Evolutionary conservation across 2,329 filamentous ascomycete species (phyloP).

Genomic region (Colletotrichum tanaceti): DNA sequence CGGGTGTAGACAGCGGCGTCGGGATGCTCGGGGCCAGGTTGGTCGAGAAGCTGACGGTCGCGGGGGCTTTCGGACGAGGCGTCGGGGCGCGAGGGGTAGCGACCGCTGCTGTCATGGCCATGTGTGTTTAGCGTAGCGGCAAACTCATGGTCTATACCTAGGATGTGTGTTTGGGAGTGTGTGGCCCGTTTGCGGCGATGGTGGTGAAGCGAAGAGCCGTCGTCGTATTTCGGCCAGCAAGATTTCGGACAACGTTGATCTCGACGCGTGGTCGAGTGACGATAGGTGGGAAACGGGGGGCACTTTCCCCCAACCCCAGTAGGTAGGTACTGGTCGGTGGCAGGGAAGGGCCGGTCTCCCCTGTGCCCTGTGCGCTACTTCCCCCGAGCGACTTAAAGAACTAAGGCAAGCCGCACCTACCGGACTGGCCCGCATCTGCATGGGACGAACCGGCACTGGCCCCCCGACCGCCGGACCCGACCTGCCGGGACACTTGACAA

Average conservation of each 20-base stretch:
- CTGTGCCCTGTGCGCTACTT: slow-evolving; percentile 46
- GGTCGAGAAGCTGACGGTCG: slow-evolving; percentile 39
- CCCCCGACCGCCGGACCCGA: slow-evolving; percentile 10
- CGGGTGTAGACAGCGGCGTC: slow-evolving; percentile 37
- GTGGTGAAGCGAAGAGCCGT: slow-evolving; percentile 26
- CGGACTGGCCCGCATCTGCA: slow-evolving; percentile 15
- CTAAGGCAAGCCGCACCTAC: slow-evolving; percentile 20
- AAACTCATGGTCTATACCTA: slow-evolving; percentile 29
- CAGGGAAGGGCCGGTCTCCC: slow-evolving; percentile 37
- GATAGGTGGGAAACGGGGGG: slow-evolving; percentile 27
- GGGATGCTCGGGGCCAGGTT: slow-evolving; percentile 28
- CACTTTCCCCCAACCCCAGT: slow-evolving; percentile 25
- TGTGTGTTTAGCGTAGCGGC: slow-evolving; percentile 22
- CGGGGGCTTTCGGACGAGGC: slow-evolving; percentile 42
- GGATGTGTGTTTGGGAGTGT: slow-evolving; percentile 3
- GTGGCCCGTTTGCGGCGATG: slow-evolving; percentile 3
- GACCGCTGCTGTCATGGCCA: slow-evolving; percentile 44
- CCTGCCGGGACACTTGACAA: slow-evolving; percentile 1
- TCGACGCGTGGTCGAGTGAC: slow-evolving; percentile 25
- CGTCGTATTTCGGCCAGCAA: slow-evolving; percentile 41
- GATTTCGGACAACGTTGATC: slow-evolving; percentile 38
- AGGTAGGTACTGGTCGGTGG: slow-evolving; percentile 23
- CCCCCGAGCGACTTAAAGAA: slow-evolving; percentile 21
- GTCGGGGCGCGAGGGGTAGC: slow-evolving; percentile 42
- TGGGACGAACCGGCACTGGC: slow-evolving; percentile 1